phyloP scores from a whole-genome alignment of 2,329 filamentous ascomycete species.

The Colletotrichum sojae region DNA sequence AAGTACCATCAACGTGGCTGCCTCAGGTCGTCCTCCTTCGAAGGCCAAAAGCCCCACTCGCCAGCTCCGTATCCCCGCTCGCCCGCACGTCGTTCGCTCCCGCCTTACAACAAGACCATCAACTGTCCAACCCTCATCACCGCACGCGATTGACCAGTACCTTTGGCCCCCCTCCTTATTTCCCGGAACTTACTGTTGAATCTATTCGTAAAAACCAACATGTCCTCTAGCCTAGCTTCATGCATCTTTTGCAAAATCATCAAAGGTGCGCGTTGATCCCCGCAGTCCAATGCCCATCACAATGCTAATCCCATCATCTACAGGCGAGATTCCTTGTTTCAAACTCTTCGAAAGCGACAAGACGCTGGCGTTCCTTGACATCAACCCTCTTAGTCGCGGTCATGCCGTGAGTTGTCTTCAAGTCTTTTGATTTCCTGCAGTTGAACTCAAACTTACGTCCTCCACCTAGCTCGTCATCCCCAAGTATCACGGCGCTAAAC shows the following conservation, averaged over 20 bases:
- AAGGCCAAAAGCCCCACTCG: not conserved
- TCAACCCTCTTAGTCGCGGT: constrained; percentile 88
- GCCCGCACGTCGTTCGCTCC: constrained; percentile 4
- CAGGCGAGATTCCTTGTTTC: constrained; percentile 95
- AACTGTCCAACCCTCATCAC: not conserved
- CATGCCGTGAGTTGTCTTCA: constrained; percentile 78
- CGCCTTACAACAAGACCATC: constrained; percentile 4
- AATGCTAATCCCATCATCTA: constrained; percentile 32
- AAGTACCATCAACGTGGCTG: constrained; percentile 40
- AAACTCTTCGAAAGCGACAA: constrained; percentile 97
- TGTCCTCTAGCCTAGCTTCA: constrained; percentile 67
- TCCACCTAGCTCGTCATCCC: constrained; percentile 87
- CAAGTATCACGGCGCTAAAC: constrained; percentile 92
- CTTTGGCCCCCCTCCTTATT: too few relatives aligned
- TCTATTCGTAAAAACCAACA: constrained; percentile 33
- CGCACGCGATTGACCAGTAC: not conserved
- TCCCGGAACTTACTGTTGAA: not conserved
- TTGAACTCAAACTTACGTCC: constrained; percentile 23
- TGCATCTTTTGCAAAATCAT: constrained; percentile 99
- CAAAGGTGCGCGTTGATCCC: constrained; percentile 72
- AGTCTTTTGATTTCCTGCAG: constrained; percentile 1
- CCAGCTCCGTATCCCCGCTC: constrained; percentile 25
- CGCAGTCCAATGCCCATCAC: constrained; percentile 2
- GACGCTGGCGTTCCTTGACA: constrained; percentile 95
- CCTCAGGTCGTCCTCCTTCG: not conserved